These are phyloP conservation scores for Schizonepeta tenuifolia DNA, from an alignment of 257 asterid species.

Conservation along the genomic window DNA sequence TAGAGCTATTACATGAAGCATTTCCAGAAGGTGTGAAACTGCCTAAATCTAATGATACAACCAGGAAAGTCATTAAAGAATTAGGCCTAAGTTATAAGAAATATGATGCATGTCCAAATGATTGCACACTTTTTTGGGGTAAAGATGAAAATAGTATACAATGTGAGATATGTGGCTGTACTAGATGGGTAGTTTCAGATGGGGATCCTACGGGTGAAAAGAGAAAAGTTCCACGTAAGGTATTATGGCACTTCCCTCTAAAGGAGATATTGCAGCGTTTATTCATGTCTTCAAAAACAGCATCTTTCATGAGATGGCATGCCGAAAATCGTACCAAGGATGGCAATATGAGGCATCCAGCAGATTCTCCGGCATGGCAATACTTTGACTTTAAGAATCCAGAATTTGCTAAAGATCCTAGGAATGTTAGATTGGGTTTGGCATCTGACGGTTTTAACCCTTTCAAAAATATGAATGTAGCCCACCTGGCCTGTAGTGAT, in stretches of 20 bases:
- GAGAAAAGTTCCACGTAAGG: neutral
- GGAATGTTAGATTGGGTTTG: conserved; percentile 31
- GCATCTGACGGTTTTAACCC: conserved; percentile 30
- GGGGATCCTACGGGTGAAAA: neutral
- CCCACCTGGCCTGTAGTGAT: conserved; percentile 30
- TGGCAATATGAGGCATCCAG: conserved; percentile 17
- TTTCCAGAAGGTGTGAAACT: no score
- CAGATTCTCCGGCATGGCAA: conserved; percentile 9
- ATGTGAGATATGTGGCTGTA: no score
- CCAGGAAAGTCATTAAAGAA: no score
- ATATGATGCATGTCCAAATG: no score
- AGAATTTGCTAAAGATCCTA: conserved; percentile 20
- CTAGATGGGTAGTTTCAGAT: no score
- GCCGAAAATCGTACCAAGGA: neutral
- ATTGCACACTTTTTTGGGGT: no score
- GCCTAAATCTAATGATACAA: no score
- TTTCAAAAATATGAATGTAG: conserved; percentile 20
- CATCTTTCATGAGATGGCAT: conserved; percentile 6
- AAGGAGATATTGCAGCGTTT: neutral
- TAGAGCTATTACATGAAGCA: no score
- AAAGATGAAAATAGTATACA: no score
- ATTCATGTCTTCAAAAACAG: neutral
- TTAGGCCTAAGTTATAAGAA: no score
- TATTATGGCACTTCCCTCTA: neutral
- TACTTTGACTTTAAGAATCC: conserved; percentile 6